Percentiles rank a stretch among this genome's conserved stretches.
Conservation (phyloP, 371 early-diverging fungal genomes). For the Paraphysoderma sedebokerense region DNA sequence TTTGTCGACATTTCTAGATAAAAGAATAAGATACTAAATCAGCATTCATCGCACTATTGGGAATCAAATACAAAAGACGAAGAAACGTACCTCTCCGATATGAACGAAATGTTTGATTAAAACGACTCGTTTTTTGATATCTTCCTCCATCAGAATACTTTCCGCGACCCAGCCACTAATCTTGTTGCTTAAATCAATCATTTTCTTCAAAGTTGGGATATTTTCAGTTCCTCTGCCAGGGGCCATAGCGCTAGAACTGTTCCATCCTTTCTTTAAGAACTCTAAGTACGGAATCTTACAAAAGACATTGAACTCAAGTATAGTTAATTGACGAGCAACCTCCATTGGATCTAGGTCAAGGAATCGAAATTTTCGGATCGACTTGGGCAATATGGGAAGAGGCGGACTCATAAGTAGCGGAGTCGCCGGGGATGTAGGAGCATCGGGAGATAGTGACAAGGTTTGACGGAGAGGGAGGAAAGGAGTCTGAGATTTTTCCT, state of each 20-base stretch:
- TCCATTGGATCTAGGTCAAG: constrained; percentile 81
- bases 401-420: constrained; percentile 13
- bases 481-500: not conserved
- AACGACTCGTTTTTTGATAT: constrained; percentile 50
- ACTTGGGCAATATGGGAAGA: constrained; percentile 47
- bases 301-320: constrained; percentile 65
- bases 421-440: not conserved
- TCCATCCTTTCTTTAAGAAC: constrained; percentile 80
- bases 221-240: constrained; percentile 28
- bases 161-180: constrained; percentile 80
- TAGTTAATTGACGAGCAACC: constrained; percentile 79
- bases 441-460: not conserved
- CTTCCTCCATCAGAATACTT: constrained; percentile 56
- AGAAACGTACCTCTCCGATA: constrained; percentile 46
- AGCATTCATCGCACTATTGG: constrained; percentile 1
- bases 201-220: constrained; percentile 50
- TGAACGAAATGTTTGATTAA: constrained; percentile 65
- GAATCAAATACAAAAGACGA: constrained; percentile 2
- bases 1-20: constrained; percentile 30
- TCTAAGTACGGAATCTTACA: constrained; percentile 67
- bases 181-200: constrained; percentile 45
- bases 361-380: constrained; percentile 41
- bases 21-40: constrained; percentile 15
- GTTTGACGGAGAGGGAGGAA: not conserved
- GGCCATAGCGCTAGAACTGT: too few relatives aligned